Conservation (phyloP, 2,329 filamentous ascomycete species). For the Clarireedia hainanense region DNA sequence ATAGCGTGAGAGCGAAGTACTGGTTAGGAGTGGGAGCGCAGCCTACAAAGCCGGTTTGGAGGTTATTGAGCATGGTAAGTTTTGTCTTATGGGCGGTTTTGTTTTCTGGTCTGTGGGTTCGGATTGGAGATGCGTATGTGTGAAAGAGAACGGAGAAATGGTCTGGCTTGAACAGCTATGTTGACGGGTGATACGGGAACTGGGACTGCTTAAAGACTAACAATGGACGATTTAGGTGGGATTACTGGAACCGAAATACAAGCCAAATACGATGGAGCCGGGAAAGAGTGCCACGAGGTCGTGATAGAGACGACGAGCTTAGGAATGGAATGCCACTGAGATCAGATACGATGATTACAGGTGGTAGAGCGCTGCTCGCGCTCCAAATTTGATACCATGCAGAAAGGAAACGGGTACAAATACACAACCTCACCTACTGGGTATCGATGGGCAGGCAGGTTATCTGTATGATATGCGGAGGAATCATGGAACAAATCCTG, state of each 20-base stretch:
- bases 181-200: too few relatives aligned
- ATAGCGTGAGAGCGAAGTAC: constrained; percentile 74
- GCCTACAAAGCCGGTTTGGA: constrained; percentile 83
- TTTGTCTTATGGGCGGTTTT: neutral
- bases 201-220: neutral
- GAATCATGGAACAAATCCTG: neutral
- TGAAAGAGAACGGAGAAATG: neutral
- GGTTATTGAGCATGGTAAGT: constrained; percentile 70
- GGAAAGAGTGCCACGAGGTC: neutral
- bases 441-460: neutral
- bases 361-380: too few relatives aligned
- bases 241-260: constrained; percentile 27
- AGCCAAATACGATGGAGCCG: constrained; percentile 6
- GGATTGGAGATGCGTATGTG: neutral
- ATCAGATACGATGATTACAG: too few relatives aligned
- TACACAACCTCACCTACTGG: neutral
- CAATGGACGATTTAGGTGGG: constrained; percentile 20
- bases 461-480: neutral
- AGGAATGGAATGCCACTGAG: too few relatives aligned
- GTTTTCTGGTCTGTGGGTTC: neutral
- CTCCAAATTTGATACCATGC: too few relatives aligned
- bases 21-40: constrained; percentile 97
- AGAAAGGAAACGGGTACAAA: too few relatives aligned
- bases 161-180: too few relatives aligned
- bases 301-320: neutral